Conservation (phyloP, 768 basidiomycete species). For the Russula sp. region DNA sequence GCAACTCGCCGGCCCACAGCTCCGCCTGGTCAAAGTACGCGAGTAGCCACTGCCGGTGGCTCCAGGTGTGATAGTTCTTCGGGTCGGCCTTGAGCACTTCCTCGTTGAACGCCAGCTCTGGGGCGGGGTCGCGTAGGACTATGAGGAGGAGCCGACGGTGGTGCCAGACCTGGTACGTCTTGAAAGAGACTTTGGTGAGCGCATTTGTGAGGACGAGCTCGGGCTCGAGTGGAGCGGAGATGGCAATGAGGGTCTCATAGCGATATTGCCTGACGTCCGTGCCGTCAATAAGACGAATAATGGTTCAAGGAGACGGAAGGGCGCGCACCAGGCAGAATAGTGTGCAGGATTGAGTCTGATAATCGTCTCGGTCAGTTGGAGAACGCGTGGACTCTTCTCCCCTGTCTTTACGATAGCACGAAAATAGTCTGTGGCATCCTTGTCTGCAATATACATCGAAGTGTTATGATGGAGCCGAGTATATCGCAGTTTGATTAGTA, state of each 20-base stretch:
- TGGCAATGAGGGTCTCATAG: constrained; percentile 73
- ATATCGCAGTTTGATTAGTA: constrained; percentile 23
- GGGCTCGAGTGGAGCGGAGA: constrained; percentile 58
- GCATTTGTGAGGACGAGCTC: constrained; percentile 87
- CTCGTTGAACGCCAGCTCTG: constrained; percentile 80
- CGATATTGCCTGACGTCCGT: constrained; percentile 77
- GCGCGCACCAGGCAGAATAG: constrained; percentile 87
- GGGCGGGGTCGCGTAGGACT: constrained; percentile 43
- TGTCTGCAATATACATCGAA: constrained; percentile 48
- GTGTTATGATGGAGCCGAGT: constrained; percentile 2
- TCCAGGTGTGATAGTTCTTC: constrained; percentile 99
- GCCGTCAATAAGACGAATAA: not conserved
- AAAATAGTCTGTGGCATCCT: constrained; percentile 90
- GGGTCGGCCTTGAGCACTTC: constrained; percentile 64
- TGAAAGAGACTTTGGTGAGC: constrained; percentile 76
- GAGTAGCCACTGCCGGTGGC: constrained; percentile 92
- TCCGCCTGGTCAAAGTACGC: constrained; percentile 70
- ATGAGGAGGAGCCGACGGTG: constrained; percentile 74
- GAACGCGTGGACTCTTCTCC: constrained; percentile 76
- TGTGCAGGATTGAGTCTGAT: constrained; percentile 93
- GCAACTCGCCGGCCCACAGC: constrained; percentile 73
- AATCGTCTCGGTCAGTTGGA: constrained; percentile 82
- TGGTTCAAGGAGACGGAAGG: not conserved
- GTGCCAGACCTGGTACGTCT: constrained; percentile 99
- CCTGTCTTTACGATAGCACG: constrained; percentile 71